These are phyloP conservation scores for Phytophthora chlamydospora DNA, from an alignment of 352 stramenopile genomes.

Conservation along the genomic window DNA sequence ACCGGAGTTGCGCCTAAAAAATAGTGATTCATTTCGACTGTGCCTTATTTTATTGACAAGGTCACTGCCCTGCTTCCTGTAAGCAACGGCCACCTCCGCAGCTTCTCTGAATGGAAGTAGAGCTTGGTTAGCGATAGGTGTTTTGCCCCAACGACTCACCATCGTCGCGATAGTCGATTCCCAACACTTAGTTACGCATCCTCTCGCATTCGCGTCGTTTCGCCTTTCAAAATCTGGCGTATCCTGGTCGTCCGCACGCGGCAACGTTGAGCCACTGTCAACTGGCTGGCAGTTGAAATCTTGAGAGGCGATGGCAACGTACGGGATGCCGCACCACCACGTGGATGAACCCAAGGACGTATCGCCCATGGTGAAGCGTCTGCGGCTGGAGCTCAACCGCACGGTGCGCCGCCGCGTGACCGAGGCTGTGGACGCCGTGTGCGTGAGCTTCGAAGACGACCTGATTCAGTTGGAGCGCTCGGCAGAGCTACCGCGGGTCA, in stretches of 20 bases:
- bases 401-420: slow-evolving; percentile 45
- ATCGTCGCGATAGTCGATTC: no score
- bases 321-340: slow-evolving; percentile 18
- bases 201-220: no score
- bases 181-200: no score
- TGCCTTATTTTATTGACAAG: no score
- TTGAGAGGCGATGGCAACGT: slow-evolving; percentile 6
- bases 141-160: no score
- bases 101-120: no score
- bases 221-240: not conserved
- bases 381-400: slow-evolving; percentile 41
- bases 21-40: no score
- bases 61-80: no score
- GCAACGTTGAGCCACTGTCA: not conserved
- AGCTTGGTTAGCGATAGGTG: no score
- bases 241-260: not conserved
- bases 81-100: no score
- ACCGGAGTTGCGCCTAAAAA: no score
- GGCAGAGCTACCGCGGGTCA: not conserved
- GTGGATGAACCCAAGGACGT: slow-evolving; percentile 14
- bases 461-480: slow-evolving; percentile 6
- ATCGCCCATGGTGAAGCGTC: slow-evolving; percentile 7
- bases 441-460: slow-evolving; percentile 39
- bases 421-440: slow-evolving; percentile 56
- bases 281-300: not conserved